These are phyloP conservation scores for Populus hybrid DNA, from an alignment of 441 rosid species.

Conservation along the genomic window DNA sequence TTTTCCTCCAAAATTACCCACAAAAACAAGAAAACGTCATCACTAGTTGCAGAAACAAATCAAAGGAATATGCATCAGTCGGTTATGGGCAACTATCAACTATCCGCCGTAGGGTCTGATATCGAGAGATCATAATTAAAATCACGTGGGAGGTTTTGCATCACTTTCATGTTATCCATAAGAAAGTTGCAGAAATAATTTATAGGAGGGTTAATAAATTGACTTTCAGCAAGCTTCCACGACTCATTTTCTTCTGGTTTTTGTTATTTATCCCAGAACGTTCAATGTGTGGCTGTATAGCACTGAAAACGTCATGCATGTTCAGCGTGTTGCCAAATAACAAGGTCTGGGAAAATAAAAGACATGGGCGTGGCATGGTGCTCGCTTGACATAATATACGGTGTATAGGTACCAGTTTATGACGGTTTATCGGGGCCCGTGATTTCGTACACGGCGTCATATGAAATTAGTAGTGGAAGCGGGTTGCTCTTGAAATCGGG, in stretches of 20 bases:
- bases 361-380: background rate
- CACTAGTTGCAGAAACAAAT: background rate
- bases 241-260: background rate
- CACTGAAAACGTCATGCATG: background rate
- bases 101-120: background rate
- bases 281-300: background rate
- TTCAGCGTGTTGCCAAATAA: background rate
- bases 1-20: background rate
- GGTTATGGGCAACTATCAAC: background rate
- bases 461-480: background rate
- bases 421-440: background rate
- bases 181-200: background rate
- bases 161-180: constrained; percentile 1
- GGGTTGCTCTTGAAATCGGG: background rate
- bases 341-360: background rate
- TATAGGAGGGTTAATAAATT: background rate
- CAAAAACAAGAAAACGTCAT: background rate
- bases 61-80: background rate
- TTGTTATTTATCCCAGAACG: background rate
- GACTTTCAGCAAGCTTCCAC: background rate
- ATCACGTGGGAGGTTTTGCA: constrained; percentile 15
- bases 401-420: background rate
- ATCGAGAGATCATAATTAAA: background rate
- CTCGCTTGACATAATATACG: background rate
- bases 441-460: background rate